These are phyloP conservation scores for Fraxinus velutina DNA, from an alignment of 305 asterid species.

Conservation along the genomic window DNA sequence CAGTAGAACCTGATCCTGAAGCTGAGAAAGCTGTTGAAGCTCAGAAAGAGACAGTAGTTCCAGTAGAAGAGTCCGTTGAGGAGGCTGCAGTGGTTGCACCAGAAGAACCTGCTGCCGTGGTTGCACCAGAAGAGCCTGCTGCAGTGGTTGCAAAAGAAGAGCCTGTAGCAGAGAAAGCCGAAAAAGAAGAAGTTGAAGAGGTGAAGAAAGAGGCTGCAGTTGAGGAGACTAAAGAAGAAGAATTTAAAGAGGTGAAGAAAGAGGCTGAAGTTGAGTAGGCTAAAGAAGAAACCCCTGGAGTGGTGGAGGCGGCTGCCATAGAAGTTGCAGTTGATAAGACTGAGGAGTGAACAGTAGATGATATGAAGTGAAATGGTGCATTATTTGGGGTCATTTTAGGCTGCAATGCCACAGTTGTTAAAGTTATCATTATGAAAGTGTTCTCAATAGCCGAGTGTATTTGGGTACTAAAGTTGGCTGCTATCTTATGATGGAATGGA, in stretches of 20 bases:
- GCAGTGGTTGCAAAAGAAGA: background rate
- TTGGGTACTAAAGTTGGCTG: slow-evolving; percentile 7
- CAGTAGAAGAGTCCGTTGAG: background rate
- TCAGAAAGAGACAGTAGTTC: background rate
- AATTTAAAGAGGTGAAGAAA: background rate
- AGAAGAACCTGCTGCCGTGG: background rate
- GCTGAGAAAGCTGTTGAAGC: background rate
- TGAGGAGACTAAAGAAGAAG: background rate
- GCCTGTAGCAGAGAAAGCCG: background rate
- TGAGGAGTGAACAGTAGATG: background rate
- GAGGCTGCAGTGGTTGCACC: background rate
- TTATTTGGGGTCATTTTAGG: slow-evolving; percentile 14
- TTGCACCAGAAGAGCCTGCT: background rate
- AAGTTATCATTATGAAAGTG: background rate
- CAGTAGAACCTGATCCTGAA: background rate
- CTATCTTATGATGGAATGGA: slow-evolving; percentile 21
- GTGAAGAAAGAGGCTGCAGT: background rate
- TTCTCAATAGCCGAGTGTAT: background rate
- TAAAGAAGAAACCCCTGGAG: background rate
- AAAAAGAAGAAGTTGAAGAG: background rate
- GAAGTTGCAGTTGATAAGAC: background rate
- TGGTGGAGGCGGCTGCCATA: slow-evolving; percentile 1
- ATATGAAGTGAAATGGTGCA: background rate
- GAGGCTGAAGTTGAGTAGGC: background rate
- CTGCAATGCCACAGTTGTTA: slow-evolving; percentile 3